Evolutionary conservation across 805 yeast species (phyloP).

Genomic region (Yarrowia porcina): DNA sequence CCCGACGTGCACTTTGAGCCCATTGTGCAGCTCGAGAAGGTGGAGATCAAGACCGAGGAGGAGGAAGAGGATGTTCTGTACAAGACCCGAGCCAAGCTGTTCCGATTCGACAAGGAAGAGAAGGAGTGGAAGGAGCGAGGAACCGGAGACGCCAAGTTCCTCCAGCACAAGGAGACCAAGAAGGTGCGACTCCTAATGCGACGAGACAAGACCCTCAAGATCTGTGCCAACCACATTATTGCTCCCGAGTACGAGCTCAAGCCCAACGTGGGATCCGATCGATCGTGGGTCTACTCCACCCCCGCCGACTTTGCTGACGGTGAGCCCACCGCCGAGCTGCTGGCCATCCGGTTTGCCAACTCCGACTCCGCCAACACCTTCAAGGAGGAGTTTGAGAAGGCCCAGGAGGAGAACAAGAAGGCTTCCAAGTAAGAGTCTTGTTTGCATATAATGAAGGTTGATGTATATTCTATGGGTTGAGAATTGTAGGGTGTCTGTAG

Average conservation of each 20-base stretch:
- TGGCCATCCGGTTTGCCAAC: constrained; percentile 84
- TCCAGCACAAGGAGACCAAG: constrained; percentile 76
- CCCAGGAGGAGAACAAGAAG: constrained; percentile 65
- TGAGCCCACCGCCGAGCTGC: constrained; percentile 89
- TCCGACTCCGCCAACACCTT: constrained; percentile 79
- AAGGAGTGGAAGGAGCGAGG: constrained; percentile 99
- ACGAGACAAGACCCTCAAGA: constrained; percentile 97
- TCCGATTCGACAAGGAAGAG: constrained; percentile 77
- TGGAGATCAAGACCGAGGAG: constrained; percentile 93
- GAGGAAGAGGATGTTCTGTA: constrained; percentile 79
- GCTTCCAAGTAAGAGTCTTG: constrained; percentile 29
- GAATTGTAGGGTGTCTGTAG: neutral
- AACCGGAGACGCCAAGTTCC: constrained; percentile 95
- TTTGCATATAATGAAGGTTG: constrained; percentile 14
- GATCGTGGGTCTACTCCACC: constrained; percentile 97
- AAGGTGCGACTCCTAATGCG: constrained; percentile 95
- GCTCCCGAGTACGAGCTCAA: constrained; percentile 72
- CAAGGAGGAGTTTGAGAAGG: constrained; percentile 86
- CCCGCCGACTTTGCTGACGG: constrained; percentile 96
- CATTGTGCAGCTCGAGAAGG: constrained; percentile 88
- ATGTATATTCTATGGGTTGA: constrained; percentile 13
- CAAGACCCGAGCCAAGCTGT: constrained; percentile 89
- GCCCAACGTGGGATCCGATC: constrained; percentile 94
- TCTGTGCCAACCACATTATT: constrained; percentile 93
- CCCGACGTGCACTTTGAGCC: constrained; percentile 96